Evolutionary conservation across 352 stramenopile species (phyloP), one percentile per base, ranked within the genome.

Genomic region (Pythium folliculosum): DNA sequence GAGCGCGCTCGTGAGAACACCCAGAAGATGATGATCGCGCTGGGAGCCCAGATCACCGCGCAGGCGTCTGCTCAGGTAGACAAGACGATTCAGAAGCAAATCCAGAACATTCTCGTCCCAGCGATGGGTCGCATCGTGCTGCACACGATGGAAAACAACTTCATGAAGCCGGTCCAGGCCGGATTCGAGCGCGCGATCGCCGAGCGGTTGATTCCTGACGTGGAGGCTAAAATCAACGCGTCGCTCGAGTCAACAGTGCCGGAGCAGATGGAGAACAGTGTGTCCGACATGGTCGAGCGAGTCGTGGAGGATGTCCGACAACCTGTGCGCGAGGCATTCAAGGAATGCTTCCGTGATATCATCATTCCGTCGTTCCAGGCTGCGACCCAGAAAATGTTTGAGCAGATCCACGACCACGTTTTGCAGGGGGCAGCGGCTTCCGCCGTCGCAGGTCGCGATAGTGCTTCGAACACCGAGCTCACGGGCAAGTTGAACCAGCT

Each of bases 61-160:
- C 84, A 92, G 23, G 72, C 88, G 13, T 80, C 82, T 3, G 75
- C 71, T 4, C 87, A 95, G 60, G 80, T 93, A 13, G 87, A 95
- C 60, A 93, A 92, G 65, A 86, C 84, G 37, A 85, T 95, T 51
- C 82, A 91, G 63, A 92, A 92, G 70, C 87, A 95, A 61, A 70
- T 95, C 53, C 87, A 95, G 69, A 88, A 72, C 1, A 80, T 95
- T 44, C 67, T 95, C 17, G 85, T 95, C 35, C 87, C 87, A 10
- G 87, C 87, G 7, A 95, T 95, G 82, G 87, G 84, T 4, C 87
- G 87, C 44, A 95, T 95, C 32, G 87, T 95, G 12, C 59, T 95
- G 48, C 87, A 95, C 60, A 95, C 87, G 10, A 95, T 95, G 87
- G 87, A 95, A 63, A 91, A 92, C 72, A 95, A 92, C 60, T 92